Conservation (phyloP, 257 asterid genomes). For the Prunella vulgaris region DNA sequence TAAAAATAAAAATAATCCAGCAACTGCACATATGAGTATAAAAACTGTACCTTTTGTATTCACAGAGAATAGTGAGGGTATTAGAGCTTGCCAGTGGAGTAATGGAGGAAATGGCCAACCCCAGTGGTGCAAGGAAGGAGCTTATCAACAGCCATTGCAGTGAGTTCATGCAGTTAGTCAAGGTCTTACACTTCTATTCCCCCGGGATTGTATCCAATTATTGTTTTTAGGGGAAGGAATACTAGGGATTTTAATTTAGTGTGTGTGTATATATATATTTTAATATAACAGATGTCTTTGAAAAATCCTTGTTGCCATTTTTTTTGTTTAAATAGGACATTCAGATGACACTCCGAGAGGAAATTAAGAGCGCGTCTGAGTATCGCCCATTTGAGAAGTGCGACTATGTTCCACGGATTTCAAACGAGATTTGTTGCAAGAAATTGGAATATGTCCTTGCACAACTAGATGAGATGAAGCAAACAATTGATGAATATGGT, state of each 20-base stretch:
- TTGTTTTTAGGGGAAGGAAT: background rate
- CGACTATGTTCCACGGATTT: slow-evolving; percentile 62
- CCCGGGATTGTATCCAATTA: background rate
- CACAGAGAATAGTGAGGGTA: slow-evolving; percentile 82
- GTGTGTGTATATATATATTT: background rate
- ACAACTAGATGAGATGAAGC: slow-evolving; percentile 69
- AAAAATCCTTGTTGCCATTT: background rate
- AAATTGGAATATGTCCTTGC: slow-evolving; percentile 65
- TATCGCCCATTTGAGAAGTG: slow-evolving; percentile 95
- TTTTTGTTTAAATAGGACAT: slow-evolving; percentile 50
- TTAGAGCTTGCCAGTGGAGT: slow-evolving; percentile 84
- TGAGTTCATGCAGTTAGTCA: slow-evolving; percentile 79
- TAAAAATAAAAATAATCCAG: no score
- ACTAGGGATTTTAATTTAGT: background rate
- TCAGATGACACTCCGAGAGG: slow-evolving; percentile 85
- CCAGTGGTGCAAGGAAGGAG: slow-evolving; percentile 86
- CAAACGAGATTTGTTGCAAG: slow-evolving; percentile 90
- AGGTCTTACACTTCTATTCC: slow-evolving; percentile 37
- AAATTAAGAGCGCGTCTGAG: slow-evolving; percentile 72
- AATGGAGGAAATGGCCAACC: slow-evolving; percentile 89
- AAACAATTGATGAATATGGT: slow-evolving; percentile 44
- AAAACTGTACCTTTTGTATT: background rate
- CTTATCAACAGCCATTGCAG: slow-evolving; percentile 66
- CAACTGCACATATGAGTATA: background rate
- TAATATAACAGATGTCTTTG: background rate